A percentile compares a stretch with the other conserved stretches of the same genome.
These are phyloP conservation scores for Verticillium albo-atrum DNA, from an alignment of 2,329 filamentous ascomycete species.

Conservation along the genomic window DNA sequence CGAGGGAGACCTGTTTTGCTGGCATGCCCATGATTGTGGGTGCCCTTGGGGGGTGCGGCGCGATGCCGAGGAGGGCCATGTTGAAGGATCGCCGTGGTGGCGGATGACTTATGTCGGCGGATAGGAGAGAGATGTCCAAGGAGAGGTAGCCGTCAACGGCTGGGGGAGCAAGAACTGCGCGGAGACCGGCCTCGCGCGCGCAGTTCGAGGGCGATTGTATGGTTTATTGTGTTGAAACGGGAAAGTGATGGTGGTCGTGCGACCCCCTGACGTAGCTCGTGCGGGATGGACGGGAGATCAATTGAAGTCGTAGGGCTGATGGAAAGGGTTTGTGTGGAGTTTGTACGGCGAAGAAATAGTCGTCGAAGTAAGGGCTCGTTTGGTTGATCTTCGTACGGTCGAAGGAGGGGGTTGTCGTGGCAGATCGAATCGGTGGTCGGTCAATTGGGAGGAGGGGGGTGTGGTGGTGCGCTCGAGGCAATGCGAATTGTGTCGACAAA, in stretches of 20 bases:
- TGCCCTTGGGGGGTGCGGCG: slow-evolving; percentile 29
- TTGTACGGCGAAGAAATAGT: neutral
- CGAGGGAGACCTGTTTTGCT: slow-evolving; percentile 63
- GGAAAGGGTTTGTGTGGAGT: neutral
- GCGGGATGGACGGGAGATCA: neutral
- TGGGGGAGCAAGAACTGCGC: neutral
- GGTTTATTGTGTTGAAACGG: neutral
- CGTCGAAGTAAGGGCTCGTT: neutral
- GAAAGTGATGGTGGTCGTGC: neutral
- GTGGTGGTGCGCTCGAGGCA: neutral
- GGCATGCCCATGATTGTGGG: slow-evolving; percentile 54
- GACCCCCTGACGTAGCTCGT: neutral
- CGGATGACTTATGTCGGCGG: neutral
- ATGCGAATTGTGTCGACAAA: neutral
- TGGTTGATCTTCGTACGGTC: neutral
- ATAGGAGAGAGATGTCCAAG: neutral
- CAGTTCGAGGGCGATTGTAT: neutral
- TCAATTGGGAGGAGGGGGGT: neutral
- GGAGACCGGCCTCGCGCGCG: neutral
- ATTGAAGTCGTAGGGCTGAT: neutral
- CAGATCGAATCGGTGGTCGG: neutral
- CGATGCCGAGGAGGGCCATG: slow-evolving; percentile 38
- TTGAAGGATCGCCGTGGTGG: slow-evolving; percentile 7
- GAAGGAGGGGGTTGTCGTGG: neutral
- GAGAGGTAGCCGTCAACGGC: neutral